Evolutionary conservation across 2,329 filamentous ascomycete species (phyloP).

Genomic region (Rutstroemia sp.): DNA sequence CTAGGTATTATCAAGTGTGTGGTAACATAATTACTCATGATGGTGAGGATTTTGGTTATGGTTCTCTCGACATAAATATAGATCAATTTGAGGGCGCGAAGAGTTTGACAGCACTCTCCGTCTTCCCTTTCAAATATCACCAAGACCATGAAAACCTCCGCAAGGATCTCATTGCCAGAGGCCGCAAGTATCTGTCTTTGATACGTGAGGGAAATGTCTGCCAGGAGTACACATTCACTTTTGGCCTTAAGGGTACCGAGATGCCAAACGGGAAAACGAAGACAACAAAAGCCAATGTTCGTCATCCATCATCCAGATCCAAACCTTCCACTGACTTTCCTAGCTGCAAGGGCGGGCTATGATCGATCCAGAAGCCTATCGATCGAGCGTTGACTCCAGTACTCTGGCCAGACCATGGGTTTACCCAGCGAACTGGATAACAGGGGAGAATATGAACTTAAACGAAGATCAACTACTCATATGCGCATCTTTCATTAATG

Average conservation of each 20-base stretch:
- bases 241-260: neutral
- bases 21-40: slow-evolving; percentile 1
- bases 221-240: neutral
- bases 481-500: neutral
- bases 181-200: slow-evolving; percentile 1
- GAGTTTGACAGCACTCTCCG: neutral
- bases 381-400: neutral
- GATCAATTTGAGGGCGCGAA: neutral
- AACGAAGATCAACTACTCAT: neutral
- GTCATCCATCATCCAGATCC: neutral
- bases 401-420: neutral
- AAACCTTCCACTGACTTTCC: neutral
- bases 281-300: neutral
- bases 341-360: slow-evolving; percentile 2
- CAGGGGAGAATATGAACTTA: neutral
- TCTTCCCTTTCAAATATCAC: neutral
- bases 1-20: neutral
- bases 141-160: neutral
- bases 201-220: neutral
- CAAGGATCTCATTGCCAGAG: neutral
- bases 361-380: neutral
- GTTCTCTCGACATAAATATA: neutral
- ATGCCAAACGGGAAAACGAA: neutral
- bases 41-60: slow-evolving; percentile 1
- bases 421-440: neutral